Conservation (phyloP, 164 flowering plant genomes). For the Nelumbo lutea region DNA sequence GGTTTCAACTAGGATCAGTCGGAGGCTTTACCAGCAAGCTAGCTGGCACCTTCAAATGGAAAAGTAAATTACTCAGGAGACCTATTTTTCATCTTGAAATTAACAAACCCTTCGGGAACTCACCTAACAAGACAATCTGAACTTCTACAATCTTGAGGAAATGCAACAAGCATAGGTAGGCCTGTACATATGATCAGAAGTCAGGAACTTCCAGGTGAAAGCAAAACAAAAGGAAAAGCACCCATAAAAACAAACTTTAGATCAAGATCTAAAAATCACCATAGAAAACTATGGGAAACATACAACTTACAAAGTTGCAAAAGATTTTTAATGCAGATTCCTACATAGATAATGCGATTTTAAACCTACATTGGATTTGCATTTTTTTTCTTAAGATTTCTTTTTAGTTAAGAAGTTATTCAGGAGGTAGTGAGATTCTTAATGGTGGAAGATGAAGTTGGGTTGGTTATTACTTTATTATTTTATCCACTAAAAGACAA, state of each 20-base stretch:
- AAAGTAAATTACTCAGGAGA: neutral
- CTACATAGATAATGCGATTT: too few species aligned
- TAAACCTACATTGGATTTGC: too few species aligned
- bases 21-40: neutral
- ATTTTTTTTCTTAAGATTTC: too few species aligned
- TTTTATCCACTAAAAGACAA: too few species aligned
- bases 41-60: neutral
- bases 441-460: too few species aligned
- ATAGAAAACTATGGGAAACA: too few species aligned
- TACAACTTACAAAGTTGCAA: too few species aligned
- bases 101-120: constrained; percentile 16
- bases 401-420: too few species aligned
- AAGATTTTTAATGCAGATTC: too few species aligned
- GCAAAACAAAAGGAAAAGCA: neutral
- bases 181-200: constrained; percentile 39
- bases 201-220: neutral
- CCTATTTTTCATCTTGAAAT: neutral
- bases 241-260: neutral
- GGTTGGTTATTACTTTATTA: too few species aligned
- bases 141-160: constrained; percentile 65
- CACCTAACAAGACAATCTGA: constrained; percentile 71
- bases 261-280: neutral
- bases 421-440: too few species aligned
- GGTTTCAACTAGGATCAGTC: neutral
- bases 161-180: constrained; percentile 70